phyloP scores from a whole-genome alignment of 108 stramenopile species.

The Hondaea fermentalgiana region DNA sequence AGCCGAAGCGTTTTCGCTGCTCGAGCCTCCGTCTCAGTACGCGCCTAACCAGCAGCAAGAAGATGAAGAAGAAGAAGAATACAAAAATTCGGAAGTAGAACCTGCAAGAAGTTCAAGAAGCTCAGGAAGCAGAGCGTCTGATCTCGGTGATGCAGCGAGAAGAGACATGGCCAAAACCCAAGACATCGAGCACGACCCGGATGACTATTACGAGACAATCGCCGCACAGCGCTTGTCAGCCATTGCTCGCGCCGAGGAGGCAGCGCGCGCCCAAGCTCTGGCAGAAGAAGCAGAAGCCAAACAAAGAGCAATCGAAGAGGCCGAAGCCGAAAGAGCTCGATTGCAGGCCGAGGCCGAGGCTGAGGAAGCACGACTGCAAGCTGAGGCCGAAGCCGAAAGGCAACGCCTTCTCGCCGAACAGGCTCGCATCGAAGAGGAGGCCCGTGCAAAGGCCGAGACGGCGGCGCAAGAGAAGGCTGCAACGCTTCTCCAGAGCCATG shows the following conservation, averaged over 20 bases:
- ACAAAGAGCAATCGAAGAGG: neutral
- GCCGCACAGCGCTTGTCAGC: neutral
- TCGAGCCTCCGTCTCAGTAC: neutral
- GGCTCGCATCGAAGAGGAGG: neutral
- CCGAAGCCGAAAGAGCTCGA: neutral
- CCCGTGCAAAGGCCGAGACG: neutral
- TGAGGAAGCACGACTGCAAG: neutral
- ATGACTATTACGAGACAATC: too few species aligned
- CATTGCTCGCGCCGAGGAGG: neutral
- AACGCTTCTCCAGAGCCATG: neutral
- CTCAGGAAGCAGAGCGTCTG: too few species aligned
- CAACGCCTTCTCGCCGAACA: neutral
- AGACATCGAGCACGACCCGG: too few species aligned
- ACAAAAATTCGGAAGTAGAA: too few species aligned
- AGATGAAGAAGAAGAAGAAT: too few species aligned
- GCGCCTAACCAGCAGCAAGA: too few species aligned
- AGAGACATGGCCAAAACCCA: too few species aligned
- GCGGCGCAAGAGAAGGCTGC: neutral
- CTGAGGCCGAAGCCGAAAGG: neutral
- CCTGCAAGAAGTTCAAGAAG: too few species aligned
- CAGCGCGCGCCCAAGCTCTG: neutral
- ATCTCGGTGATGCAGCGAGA: too few species aligned
- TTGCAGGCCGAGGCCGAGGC: neutral
- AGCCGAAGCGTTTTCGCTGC: neutral
- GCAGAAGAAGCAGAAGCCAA: neutral